Base-by-base conservation (phyloP, 2,329 filamentous ascomycete species). In the Botrytis hyacinthi region DNA sequence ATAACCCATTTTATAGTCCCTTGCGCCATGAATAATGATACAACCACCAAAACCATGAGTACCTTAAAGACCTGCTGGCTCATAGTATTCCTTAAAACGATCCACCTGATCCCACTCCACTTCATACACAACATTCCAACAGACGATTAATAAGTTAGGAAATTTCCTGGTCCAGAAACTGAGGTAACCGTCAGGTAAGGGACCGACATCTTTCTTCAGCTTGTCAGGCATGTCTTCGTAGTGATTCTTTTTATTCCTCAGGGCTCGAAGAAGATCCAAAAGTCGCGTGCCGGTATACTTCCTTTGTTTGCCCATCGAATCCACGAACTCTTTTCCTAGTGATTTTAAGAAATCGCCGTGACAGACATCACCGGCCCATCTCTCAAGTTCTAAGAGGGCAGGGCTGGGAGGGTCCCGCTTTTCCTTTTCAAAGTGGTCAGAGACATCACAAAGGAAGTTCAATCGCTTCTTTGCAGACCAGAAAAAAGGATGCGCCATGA, bases 221-320 rank as follows among this genome's bases (percentile, higher is more conserved):
- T 89, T 84, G 22, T 95, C 92, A 10, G 93, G 88, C 93, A 99
- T 95, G 81, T 99, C 96, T 80, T 97, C 95, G 81, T 98, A 99
- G 81, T 99, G 96, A 76, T 98, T 97, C 79, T 93, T 93, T 88
- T 99, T 99, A 83, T 99, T 99, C 37, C 96, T 87, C 73, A 99
- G 85, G 1, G 95, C 96, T 2, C 96, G 89, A 32, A 99, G 84
- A 35, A 99, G 86, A 82, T 99, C 96, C 72, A 99, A 84, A 80
- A 99, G 88, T 65, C 90, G 89, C 1, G 89, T 88, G 0, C 95
- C 95, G 0, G 92, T 96, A 83, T 99, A 99, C 83, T 97, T 98
- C 80, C 95, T 89, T 83, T 98, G 95, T 83, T 97, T 97, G 74
- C 94, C 95, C 10, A 98, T 87, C 3, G 92, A 95, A 57, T 97